These are phyloP conservation scores for Cytospora piceae DNA, from an alignment of 2,329 filamentous ascomycete genomes.

Conservation along the genomic window DNA sequence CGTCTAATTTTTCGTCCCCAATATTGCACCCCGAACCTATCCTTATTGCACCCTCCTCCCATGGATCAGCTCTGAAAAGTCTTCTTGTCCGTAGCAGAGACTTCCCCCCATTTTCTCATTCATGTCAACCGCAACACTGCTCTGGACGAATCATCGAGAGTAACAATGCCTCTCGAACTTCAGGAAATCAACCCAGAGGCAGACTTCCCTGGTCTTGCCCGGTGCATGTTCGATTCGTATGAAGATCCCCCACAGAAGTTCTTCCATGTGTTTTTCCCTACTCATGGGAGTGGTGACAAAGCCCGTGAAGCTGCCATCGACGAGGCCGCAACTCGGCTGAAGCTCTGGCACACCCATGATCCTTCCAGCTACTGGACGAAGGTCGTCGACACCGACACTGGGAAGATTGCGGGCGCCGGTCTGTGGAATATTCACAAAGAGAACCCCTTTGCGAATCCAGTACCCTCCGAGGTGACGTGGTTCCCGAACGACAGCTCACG, in stretches of 20 bases:
- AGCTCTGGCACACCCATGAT: constrained; percentile 36
- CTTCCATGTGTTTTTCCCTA: constrained; percentile 37
- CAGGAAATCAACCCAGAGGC: constrained; percentile 8
- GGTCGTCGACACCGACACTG: constrained; percentile 38
- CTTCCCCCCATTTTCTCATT: background rate
- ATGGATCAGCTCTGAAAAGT: too few relatives aligned
- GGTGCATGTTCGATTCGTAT: constrained; percentile 36
- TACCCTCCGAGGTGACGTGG: constrained; percentile 36
- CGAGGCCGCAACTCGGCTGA: constrained; percentile 32
- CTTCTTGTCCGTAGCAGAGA: background rate
- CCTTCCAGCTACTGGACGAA: constrained; percentile 39
- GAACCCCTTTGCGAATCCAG: constrained; percentile 35
- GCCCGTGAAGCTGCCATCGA: constrained; percentile 34
- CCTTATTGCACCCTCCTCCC: too few relatives aligned
- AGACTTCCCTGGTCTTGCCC: constrained; percentile 27
- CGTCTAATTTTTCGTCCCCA: too few relatives aligned
- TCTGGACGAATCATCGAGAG: background rate
- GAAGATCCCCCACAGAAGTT: constrained; percentile 37
- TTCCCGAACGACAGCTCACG: constrained; percentile 39
- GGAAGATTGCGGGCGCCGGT: constrained; percentile 36
- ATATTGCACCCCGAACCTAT: too few relatives aligned
- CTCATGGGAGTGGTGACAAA: constrained; percentile 31
- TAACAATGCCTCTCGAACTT: constrained; percentile 2
- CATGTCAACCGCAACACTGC: background rate
- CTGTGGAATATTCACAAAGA: constrained; percentile 38